Evolutionary conservation across 352 stramenopile genomes (phyloP), one percentile per base, ranked within the genome.

Genomic region (Saprolegnia parasitica): DNA sequence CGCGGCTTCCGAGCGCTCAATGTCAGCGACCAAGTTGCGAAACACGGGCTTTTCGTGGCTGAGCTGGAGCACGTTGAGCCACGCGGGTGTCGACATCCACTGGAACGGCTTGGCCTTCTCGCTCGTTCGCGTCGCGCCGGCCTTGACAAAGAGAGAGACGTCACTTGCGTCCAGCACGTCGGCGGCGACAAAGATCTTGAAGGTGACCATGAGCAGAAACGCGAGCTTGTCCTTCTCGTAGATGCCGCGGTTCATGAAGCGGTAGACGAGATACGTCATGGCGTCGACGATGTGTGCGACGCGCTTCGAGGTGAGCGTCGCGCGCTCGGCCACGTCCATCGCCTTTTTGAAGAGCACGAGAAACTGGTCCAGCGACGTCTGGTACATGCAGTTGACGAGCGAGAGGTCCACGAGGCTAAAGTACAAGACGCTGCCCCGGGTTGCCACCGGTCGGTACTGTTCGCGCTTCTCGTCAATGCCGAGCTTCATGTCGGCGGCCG

Each of bases 401-500:
- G 83, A 77, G 54, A 97, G 89, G 61, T 97, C 90, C 2, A 95
- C 86, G 54, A 97, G 90, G 3, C 78, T 77, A 73, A 98, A 97
- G 78, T 97, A 98, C 13, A 98, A 71, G 15, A 96, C 81, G 0
- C 82, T 89, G 5, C 87, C 91, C 13, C 91, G 78, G 0, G 88
- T 95, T 0, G 91, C 89, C 6, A 97, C 88, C 0, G 90, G 87
- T 0, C 91, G 88, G 63, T 97, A 97, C 52, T 96, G 82, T 64
- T 98, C 91, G 0, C 91, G 78, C 74, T 97, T 96, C 57, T 96
- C 88, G 71, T 96, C 87, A 60, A 98, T 97, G 0, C 84, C 86
- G 24, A 79, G 78, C 52, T 93, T 91, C 72, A 93, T 93, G 67
- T 95, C 84, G 46, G 90, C 84, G 8, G 92, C 90, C 0, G 87